These are phyloP conservation scores for Eimeria falciformis DNA, from an alignment of 169 alveolate genomes.

Conservation along the genomic window DNA sequence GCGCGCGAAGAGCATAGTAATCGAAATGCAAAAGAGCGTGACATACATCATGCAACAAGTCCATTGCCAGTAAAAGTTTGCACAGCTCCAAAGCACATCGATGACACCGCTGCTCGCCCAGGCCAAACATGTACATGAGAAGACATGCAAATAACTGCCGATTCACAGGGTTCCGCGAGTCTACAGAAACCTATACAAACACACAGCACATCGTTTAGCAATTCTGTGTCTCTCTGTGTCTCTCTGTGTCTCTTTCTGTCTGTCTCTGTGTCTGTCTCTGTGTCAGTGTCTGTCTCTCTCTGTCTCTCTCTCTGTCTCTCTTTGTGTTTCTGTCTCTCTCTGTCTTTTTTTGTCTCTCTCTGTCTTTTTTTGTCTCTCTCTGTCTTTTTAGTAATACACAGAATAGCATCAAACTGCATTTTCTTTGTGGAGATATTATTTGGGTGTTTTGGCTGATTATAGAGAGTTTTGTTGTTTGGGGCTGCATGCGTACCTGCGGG, in stretches of 20 bases:
- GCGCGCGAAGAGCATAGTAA: constrained; percentile 31
- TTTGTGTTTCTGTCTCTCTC: background rate
- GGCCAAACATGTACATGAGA: background rate
- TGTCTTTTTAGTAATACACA: too few relatives aligned
- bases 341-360: background rate
- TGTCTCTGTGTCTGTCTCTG: background rate
- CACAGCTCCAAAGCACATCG: constrained; percentile 58
- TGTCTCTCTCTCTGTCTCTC: background rate
- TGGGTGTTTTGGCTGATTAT: too few relatives aligned
- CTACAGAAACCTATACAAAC: constrained; percentile 41
- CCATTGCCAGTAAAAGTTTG: constrained; percentile 68
- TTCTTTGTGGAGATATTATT: too few relatives aligned
- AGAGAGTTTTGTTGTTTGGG: too few relatives aligned
- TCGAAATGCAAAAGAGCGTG: constrained; percentile 68
- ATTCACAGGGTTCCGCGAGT: constrained; percentile 49
- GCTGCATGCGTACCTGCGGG: constrained; percentile 22
- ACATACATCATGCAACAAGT: constrained; percentile 25
- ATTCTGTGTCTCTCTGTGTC: background rate
- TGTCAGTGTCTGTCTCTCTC: background rate
- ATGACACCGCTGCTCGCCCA: constrained; percentile 38
- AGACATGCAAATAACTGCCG: constrained; percentile 7
- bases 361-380: background rate
- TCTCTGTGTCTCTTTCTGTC: background rate
- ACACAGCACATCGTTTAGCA: background rate
- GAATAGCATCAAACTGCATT: too few relatives aligned